A percentile compares a stretch with the other conserved stretches of the same genome.
These are phyloP conservation scores for Fraxinus latifolia DNA, from an alignment of 305 asterid species.

Conservation along the genomic window DNA sequence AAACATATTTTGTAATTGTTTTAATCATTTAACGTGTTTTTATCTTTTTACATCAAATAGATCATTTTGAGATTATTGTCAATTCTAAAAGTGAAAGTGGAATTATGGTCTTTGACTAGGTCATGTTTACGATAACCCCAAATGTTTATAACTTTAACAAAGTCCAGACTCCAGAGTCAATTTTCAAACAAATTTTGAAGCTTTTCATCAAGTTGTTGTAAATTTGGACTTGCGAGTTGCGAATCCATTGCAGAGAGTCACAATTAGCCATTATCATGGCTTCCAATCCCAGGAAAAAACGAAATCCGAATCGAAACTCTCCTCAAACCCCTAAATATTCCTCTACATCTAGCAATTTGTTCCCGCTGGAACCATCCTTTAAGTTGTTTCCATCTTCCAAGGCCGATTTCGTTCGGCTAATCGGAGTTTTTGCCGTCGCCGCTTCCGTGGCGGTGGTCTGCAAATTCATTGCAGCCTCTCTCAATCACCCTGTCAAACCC, in stretches of 20 bases:
- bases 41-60: too few relatives aligned
- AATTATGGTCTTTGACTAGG: too few relatives aligned
- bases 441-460: conserved; percentile 54
- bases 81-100: too few relatives aligned
- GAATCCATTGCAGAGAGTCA: neutral
- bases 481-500: conserved; percentile 48
- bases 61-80: too few relatives aligned
- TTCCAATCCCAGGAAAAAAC: conserved; percentile 21
- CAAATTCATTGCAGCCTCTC: conserved; percentile 37
- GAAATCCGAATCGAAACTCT: neutral
- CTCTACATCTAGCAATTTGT: conserved; percentile 13
- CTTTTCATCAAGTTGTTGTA: neutral
- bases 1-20: too few relatives aligned
- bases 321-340: conserved; percentile 26
- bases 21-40: too few relatives aligned
- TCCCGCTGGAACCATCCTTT: conserved; percentile 39
- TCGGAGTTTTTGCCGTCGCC: conserved; percentile 59
- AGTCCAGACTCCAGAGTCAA: neutral
- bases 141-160: neutral
- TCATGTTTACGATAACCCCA: too few relatives aligned
- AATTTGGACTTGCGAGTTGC: neutral
- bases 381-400: conserved; percentile 53
- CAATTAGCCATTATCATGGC: conserved; percentile 21
- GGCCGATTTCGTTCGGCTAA: conserved; percentile 46
- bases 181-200: neutral